Evolutionary conservation across 805 yeast species (phyloP).

Genomic region (Metschnikowia lunata): DNA sequence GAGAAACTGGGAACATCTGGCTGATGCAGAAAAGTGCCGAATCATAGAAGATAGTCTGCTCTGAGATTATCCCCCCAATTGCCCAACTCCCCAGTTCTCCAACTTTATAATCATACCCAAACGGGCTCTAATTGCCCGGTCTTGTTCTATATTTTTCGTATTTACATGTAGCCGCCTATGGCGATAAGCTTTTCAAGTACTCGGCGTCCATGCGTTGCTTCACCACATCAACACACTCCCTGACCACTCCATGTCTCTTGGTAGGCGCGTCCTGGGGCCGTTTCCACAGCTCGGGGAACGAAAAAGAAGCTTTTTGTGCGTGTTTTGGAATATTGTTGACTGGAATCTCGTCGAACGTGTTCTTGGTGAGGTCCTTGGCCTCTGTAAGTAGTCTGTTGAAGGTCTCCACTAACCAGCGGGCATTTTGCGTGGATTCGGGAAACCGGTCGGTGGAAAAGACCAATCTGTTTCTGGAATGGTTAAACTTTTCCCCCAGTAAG

Average conservation of each 20-base stretch:
- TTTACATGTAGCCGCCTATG: slow-evolving; percentile 5
- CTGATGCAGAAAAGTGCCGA: too few relatives aligned
- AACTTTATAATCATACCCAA: too few relatives aligned
- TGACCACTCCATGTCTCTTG: slow-evolving; percentile 33
- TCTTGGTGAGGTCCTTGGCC: slow-evolving; percentile 59
- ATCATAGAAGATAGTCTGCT: too few relatives aligned
- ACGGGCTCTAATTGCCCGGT: too few relatives aligned
- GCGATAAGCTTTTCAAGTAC: slow-evolving; percentile 21
- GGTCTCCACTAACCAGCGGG: slow-evolving; percentile 62
- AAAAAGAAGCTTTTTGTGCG: slow-evolving; percentile 34
- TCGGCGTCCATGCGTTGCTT: slow-evolving; percentile 30
- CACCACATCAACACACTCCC: slow-evolving; percentile 30
- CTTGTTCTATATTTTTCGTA: not conserved
- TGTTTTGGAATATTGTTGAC: slow-evolving; percentile 71
- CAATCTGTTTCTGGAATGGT: slow-evolving; percentile 54
- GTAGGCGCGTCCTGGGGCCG: slow-evolving; percentile 63
- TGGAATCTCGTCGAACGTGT: slow-evolving; percentile 70
- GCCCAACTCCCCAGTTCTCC: too few relatives aligned
- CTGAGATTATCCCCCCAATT: too few relatives aligned
- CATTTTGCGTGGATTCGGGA: slow-evolving; percentile 81
- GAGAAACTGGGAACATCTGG: too few relatives aligned
- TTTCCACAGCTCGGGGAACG: slow-evolving; percentile 79
- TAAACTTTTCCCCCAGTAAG: slow-evolving; percentile 74
- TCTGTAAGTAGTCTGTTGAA: slow-evolving; percentile 58
- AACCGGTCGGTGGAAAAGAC: slow-evolving; percentile 62